phyloP scores from a whole-genome alignment of 2,329 filamentous ascomycete species.

The Xylariomycetidae sp. region DNA sequence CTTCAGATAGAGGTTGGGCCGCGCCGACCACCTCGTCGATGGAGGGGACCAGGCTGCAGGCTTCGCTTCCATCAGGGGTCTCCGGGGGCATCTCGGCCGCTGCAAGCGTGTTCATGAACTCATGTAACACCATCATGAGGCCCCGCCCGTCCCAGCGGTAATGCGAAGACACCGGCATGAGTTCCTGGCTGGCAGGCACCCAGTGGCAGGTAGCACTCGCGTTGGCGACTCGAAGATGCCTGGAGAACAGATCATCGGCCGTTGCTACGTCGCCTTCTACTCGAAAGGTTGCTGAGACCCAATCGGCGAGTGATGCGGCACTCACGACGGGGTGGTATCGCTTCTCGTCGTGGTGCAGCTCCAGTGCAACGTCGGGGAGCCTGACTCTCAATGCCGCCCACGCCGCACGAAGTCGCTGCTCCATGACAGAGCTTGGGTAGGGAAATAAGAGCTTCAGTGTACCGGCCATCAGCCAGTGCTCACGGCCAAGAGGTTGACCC shows the following conservation, averaged over 20 bases:
- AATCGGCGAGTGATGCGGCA: background rate
- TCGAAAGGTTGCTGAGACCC: constrained; percentile 2
- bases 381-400: constrained; percentile 7
- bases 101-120: constrained; percentile 1
- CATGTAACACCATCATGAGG: constrained; percentile 7
- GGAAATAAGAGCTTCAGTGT: constrained; percentile 1
- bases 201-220: constrained; percentile 9
- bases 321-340: constrained; percentile 6
- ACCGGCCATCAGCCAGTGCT: constrained; percentile 9
- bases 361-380: constrained; percentile 7
- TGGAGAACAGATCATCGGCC: constrained; percentile 6
- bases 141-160: constrained; percentile 10
- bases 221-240: constrained; percentile 4
- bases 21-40: constrained; percentile 2
- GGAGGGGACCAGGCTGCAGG: constrained; percentile 2
- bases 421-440: background rate
- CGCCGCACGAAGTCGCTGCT: constrained; percentile 4
- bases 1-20: background rate
- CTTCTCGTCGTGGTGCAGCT: constrained; percentile 7
- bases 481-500: constrained; percentile 5
- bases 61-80: background rate
- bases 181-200: constrained; percentile 6
- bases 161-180: constrained; percentile 6
- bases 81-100: background rate
- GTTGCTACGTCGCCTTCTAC: constrained; percentile 1